Evolutionary conservation across 2,329 filamentous ascomycete species (phyloP).

Genomic region (Pseudocercospora cruenta): DNA sequence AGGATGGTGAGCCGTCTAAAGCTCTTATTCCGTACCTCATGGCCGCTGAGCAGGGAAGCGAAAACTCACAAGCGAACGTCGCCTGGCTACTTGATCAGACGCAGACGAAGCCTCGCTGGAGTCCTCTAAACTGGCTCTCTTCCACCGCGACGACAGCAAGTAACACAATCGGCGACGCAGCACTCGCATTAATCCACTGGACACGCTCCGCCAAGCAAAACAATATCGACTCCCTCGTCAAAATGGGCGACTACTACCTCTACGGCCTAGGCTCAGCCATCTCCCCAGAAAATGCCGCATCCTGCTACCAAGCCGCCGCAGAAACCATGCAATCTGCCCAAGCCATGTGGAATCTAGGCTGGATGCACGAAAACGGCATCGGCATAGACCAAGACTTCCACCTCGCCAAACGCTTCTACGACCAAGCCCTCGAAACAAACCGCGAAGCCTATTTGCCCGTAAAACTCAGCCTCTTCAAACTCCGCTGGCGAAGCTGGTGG

Average conservation of each 20-base stretch:
- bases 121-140: slow-evolving; percentile 21
- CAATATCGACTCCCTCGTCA: slow-evolving; percentile 92
- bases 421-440: slow-evolving; percentile 88
- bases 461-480: slow-evolving; percentile 81
- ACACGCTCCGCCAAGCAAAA: slow-evolving; percentile 89
- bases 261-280: slow-evolving; percentile 67
- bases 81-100: slow-evolving; percentile 79
- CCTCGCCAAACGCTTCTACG: slow-evolving; percentile 94
- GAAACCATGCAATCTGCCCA: slow-evolving; percentile 92
- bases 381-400: slow-evolving; percentile 95
- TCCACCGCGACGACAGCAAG: slow-evolving; percentile 25
- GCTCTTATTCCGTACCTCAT: slow-evolving; percentile 82
- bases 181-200: slow-evolving; percentile 86
- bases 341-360: slow-evolving; percentile 94
- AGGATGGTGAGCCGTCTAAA: slow-evolving; percentile 75
- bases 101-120: slow-evolving; percentile 26
- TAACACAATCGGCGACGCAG: slow-evolving; percentile 59
- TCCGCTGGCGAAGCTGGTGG: slow-evolving; percentile 87
- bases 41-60: slow-evolving; percentile 90
- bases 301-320: slow-evolving; percentile 89
- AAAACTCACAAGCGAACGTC: slow-evolving; percentile 86
- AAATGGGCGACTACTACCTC: slow-evolving; percentile 98
- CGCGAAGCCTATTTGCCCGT: slow-evolving; percentile 91
- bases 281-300: slow-evolving; percentile 83
- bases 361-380: slow-evolving; percentile 99